Evolutionary conservation across 257 asterid species (phyloP).

Genomic region (Parsonsia alboflavescens): DNA sequence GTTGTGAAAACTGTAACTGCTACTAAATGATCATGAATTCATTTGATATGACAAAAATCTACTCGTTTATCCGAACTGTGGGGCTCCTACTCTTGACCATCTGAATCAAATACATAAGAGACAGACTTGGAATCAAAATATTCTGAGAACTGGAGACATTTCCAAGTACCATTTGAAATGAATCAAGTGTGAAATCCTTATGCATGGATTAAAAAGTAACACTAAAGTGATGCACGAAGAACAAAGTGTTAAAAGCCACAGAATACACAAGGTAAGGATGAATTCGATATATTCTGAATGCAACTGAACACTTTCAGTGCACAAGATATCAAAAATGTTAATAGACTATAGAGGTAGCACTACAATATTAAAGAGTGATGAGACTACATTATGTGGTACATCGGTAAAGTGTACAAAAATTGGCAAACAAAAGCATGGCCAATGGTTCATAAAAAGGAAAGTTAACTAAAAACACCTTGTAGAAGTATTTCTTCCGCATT

Average conservation of each 20-base stretch:
- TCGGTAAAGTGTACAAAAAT: background rate
- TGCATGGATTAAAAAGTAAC: background rate
- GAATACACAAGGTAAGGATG: background rate
- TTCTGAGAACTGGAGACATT: background rate
- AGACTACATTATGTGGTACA: background rate
- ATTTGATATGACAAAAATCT: slow-evolving; percentile 22
- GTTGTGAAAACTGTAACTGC: slow-evolving; percentile 1
- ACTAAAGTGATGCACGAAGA: background rate
- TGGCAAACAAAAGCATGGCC: background rate
- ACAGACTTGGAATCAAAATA: slow-evolving; percentile 9
- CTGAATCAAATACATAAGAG: slow-evolving; percentile 40
- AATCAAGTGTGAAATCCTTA: background rate
- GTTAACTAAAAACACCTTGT: slow-evolving; percentile 49
- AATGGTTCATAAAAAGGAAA: slow-evolving; percentile 14
- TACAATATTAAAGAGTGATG: background rate
- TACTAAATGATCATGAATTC: slow-evolving; percentile 5
- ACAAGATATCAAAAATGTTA: background rate
- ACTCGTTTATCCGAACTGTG: slow-evolving; percentile 45
- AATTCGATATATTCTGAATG: background rate
- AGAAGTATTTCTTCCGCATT: slow-evolving; percentile 82
- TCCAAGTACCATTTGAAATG: background rate
- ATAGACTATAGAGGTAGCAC: background rate
- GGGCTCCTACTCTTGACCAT: slow-evolving; percentile 55
- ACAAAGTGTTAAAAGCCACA: background rate
- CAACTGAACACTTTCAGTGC: background rate